Evolutionary conservation across 139 green algal species (phyloP).

Genomic region (Spirogloea muscicola): DNA sequence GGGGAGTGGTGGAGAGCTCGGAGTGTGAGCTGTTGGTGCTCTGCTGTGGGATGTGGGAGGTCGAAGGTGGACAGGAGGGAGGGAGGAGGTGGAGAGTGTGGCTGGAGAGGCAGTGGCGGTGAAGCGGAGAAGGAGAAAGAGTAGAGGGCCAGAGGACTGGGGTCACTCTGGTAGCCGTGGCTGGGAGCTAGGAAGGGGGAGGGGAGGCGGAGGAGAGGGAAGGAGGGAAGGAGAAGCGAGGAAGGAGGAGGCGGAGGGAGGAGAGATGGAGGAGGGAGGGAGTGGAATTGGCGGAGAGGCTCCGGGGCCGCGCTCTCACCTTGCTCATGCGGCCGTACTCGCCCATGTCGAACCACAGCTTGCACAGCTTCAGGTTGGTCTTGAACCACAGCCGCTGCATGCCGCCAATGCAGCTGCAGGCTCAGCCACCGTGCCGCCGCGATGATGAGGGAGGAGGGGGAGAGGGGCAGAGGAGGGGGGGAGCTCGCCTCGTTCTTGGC

Average conservation of each 20-base stretch:
- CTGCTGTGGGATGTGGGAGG: too few species aligned
- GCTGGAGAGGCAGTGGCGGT: neutral
- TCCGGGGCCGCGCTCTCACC: conserved; percentile 14
- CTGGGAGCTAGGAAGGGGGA: neutral
- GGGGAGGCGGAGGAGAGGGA: too few species aligned
- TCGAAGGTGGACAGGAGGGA: too few species aligned
- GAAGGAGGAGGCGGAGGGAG: neutral
- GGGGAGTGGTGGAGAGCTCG: too few species aligned
- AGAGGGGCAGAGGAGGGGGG: neutral
- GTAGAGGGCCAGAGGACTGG: neutral
- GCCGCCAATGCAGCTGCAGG: too few species aligned
- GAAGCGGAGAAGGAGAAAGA: neutral
- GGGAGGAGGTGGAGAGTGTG: neutral
- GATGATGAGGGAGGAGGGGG: neutral
- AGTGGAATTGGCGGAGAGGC: neutral
- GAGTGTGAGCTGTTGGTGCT: too few species aligned
- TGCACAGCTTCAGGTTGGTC: conserved; percentile 93
- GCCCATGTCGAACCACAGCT: conserved; percentile 78
- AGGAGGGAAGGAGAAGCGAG: neutral
- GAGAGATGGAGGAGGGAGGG: neutral
- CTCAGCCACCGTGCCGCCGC: too few species aligned
- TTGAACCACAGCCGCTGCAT: conserved; percentile 94
- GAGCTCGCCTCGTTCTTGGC: conserved; percentile 77
- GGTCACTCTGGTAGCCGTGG: neutral
- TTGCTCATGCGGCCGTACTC: conserved; percentile 70